Evolutionary conservation across 1,284 basidiomycete genomes (phyloP).

Genomic region (Puccinia horiana): DNA sequence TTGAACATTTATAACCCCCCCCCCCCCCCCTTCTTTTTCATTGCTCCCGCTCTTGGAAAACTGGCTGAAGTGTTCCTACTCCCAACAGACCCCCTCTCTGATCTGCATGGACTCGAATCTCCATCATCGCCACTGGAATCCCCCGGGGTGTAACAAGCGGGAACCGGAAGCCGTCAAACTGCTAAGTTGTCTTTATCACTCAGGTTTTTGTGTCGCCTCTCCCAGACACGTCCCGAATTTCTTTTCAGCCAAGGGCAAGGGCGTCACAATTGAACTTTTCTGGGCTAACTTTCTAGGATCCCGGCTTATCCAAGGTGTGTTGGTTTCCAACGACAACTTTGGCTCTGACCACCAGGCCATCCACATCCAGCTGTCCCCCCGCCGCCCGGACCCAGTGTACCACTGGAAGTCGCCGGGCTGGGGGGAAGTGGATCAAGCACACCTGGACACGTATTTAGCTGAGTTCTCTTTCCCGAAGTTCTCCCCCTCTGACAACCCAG

Average conservation of each 20-base stretch:
- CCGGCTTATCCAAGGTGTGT: no score
- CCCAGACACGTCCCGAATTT: no score
- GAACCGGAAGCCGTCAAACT: neutral
- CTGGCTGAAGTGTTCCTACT: neutral
- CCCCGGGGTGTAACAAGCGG: neutral
- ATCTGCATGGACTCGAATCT: conserved; percentile 21
- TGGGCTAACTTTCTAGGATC: no score
- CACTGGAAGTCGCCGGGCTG: neutral
- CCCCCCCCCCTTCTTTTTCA: neutral
- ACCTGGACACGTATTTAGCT: neutral
- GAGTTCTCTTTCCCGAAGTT: neutral
- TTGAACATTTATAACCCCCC: conserved; percentile 21
- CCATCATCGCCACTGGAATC: neutral
- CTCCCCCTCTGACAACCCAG: neutral
- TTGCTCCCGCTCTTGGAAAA: neutral
- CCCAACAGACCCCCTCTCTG: neutral
- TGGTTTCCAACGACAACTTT: no score
- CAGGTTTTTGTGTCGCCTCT: no score
- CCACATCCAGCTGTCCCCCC: neutral
- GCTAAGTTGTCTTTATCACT: neutral
- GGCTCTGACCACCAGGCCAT: neutral
- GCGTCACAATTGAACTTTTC: no score
- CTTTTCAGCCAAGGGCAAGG: no score
- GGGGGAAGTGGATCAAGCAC: neutral
- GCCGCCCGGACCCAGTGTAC: neutral